These are phyloP conservation scores for Candida berthetii DNA, from an alignment of 805 yeast genomes.

Conservation along the genomic window DNA sequence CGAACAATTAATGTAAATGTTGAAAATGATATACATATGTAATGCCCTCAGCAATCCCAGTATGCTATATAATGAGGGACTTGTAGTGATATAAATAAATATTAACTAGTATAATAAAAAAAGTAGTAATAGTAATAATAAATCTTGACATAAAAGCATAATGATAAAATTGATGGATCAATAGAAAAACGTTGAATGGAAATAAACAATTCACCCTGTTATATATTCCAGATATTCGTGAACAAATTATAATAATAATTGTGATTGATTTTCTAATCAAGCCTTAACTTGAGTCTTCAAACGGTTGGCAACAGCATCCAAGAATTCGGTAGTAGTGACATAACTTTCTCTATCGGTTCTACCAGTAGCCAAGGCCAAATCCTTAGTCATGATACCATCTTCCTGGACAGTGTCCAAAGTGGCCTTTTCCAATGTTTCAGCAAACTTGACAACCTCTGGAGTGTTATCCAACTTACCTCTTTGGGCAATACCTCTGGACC, in stretches of 20 bases:
- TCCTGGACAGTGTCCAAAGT: conserved; percentile 67
- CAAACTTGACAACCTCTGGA: conserved; percentile 65
- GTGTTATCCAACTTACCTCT: conserved; percentile 75
- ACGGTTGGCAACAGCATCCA: conserved; percentile 68
- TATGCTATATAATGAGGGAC: neutral
- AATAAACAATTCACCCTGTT: no score
- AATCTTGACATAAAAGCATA: no score
- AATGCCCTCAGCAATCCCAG: neutral
- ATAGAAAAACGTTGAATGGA: no score
- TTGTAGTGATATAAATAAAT: no score
- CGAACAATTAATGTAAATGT: no score
- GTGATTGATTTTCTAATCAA: conserved; percentile 3
- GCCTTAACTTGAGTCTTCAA: conserved; percentile 29
- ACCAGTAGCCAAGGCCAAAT: conserved; percentile 69
- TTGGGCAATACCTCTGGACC: conserved; percentile 80
- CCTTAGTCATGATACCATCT: conserved; percentile 80
- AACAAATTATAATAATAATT: no score
- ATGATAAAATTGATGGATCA: no score
- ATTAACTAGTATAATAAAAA: no score
- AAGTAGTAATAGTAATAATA: no score
- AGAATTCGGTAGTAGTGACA: conserved; percentile 71
- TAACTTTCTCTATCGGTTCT: conserved; percentile 53
- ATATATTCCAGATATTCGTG: no score
- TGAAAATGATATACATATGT: no score
- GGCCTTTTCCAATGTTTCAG: conserved; percentile 56